Evolutionary conservation across 768 basidiomycete species (phyloP), one percentile per base, ranked within the genome.

Genomic region (Trichaptum fuscoviolaceum): DNA sequence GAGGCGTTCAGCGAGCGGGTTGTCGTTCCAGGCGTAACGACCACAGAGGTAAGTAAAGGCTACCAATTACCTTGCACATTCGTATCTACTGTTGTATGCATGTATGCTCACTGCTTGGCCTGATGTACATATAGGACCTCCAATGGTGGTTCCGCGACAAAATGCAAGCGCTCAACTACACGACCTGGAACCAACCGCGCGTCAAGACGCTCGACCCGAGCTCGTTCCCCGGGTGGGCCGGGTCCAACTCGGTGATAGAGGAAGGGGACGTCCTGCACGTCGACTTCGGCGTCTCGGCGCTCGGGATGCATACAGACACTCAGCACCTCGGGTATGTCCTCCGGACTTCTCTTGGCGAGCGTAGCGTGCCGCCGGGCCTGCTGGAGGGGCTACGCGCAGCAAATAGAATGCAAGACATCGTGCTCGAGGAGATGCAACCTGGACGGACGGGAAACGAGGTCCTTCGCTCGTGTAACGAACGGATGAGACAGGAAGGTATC

Each of bases 251-350:
- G 68, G 73, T 77, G 57, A 83, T 83, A 67, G 77, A 77, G 30
- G 78, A 78, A 71, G 83, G 83, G 60, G 83, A 85, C 70, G 76
- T 85, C 67, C 75, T 86, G 23, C 84, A 85, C 70, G 82, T 83
- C 64, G 83, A 85, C 71, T 84, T 83, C 69, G 84, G 85, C 0
- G 82, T 86, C 66, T 81, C 80, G 26, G 82, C 82, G 7, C 80
- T 85, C 79, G 80, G 81, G 34, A 71, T 86, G 75, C 83, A 84
- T 69, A 86, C 84, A 34, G 85, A 86, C 70, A 83, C 82, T 0
- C 85, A 85, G 68, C 84, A 85, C 67, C 78, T 85, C 76, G 83
- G 82, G 10, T 84, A 86, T 70, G 84, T 86, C 65, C 79, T 85
- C 24, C 79, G 79, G 18, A 71, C 77, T 1, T 69, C 71, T 9